phyloP scores from a whole-genome alignment of 192 early-diverging fungal genomes.

The Coemansia sp. region DNA sequence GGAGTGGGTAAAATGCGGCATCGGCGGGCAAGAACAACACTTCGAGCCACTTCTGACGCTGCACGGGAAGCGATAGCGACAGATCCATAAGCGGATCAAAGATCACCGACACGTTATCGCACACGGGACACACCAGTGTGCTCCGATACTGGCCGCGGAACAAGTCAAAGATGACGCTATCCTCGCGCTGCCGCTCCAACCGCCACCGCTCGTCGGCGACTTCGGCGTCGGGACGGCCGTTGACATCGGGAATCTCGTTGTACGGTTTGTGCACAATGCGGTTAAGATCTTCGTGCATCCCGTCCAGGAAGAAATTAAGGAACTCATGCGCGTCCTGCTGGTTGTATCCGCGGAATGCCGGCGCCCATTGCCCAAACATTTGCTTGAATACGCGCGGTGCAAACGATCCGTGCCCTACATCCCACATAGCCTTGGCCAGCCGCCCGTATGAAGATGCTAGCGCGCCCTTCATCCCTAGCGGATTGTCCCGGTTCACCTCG shows the following conservation, averaged over 20 bases:
- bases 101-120: constrained; percentile 64
- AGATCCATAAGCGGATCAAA: constrained; percentile 86
- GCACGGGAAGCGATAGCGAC: constrained; percentile 74
- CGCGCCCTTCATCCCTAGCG: constrained; percentile 73
- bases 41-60: constrained; percentile 59
- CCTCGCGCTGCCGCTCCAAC: constrained; percentile 72
- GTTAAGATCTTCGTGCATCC: constrained; percentile 87
- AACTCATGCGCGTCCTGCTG: constrained; percentile 90
- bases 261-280: constrained; percentile 78
- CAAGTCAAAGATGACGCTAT: constrained; percentile 75
- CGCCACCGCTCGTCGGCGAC: constrained; percentile 75
- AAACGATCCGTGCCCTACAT: constrained; percentile 51
- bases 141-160: constrained; percentile 75
- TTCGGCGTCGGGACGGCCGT: constrained; percentile 63
- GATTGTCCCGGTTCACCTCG: constrained; percentile 72
- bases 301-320: constrained; percentile 77
- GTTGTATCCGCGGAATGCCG: constrained; percentile 67
- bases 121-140: constrained; percentile 61
- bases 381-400: constrained; percentile 80
- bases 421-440: constrained; percentile 68
- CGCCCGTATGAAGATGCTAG: constrained; percentile 70
- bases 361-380: constrained; percentile 56
- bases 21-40: constrained; percentile 55
- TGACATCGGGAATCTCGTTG: constrained; percentile 75
- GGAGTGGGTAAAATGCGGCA: constrained; percentile 32